Conservation (phyloP, 345 rosid genomes). For the Acer saccharum region DNA sequence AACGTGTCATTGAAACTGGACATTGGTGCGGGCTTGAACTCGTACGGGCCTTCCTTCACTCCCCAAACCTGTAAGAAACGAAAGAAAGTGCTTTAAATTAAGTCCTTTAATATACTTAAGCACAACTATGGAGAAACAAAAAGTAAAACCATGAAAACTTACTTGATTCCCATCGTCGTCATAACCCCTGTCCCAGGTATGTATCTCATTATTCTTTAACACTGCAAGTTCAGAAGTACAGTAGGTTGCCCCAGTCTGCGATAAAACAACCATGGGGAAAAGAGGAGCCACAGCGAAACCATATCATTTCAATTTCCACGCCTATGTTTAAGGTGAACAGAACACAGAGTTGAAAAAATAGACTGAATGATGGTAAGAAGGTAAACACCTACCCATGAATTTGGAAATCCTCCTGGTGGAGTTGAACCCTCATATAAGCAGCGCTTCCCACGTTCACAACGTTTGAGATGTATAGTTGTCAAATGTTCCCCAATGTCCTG, state of each 20-base stretch:
- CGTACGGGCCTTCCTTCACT: constrained; percentile 71
- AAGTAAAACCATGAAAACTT: constrained; percentile 2
- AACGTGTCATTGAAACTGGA: constrained; percentile 53
- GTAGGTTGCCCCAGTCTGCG: constrained; percentile 72
- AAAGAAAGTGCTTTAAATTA: not conserved
- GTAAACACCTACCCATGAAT: constrained; percentile 68
- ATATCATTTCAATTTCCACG: not conserved
- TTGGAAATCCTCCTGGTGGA: constrained; percentile 82
- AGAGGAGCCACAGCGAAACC: not conserved
- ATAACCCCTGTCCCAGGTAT: constrained; percentile 88
- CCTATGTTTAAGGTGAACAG: not conserved
- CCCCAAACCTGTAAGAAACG: constrained; percentile 76
- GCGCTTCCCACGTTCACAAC: constrained; percentile 79
- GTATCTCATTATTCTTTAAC: constrained; percentile 81
- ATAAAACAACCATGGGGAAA: not conserved
- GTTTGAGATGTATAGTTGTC: constrained; percentile 71
- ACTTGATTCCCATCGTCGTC: constrained; percentile 86
- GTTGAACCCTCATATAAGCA: constrained; percentile 85
- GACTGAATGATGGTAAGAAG: not conserved
- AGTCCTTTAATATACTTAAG: not conserved
- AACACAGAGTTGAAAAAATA: not conserved
- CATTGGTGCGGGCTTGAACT: constrained; percentile 75
- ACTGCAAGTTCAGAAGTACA: constrained; percentile 85
- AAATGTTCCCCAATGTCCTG: constrained; percentile 88
- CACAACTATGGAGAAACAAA: not conserved